Percentiles rank a stretch among this genome's conserved stretches.
Evolutionary conservation across 345 rosid species (phyloP).

Genomic region (Gossypium longicalyx): DNA sequence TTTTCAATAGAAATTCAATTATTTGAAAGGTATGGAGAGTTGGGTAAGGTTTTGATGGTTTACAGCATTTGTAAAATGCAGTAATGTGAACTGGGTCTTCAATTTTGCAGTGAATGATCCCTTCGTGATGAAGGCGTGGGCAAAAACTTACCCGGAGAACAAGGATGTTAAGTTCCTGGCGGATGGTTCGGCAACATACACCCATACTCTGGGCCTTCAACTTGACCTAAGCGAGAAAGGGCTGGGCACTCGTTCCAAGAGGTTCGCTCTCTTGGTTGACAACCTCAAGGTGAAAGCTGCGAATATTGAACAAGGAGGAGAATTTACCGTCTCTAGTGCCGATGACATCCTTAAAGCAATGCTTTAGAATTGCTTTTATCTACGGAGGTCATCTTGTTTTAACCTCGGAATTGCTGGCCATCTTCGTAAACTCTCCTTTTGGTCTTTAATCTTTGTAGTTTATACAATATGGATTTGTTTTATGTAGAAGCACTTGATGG

Average conservation of each 20-base stretch:
- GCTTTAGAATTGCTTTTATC: slow-evolving; percentile 33
- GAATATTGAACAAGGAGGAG: slow-evolving; percentile 83
- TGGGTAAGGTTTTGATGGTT: background rate
- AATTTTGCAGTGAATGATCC: slow-evolving; percentile 78
- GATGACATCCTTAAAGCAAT: slow-evolving; percentile 70
- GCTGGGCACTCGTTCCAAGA: slow-evolving; percentile 76
- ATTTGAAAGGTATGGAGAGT: background rate
- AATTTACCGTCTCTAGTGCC: slow-evolving; percentile 77
- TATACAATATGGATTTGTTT: background rate
- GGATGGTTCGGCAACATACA: slow-evolving; percentile 80
- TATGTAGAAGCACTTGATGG: background rate
- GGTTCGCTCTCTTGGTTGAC: slow-evolving; percentile 78
- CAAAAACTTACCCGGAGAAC: slow-evolving; percentile 89
- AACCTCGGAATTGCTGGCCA: background rate
- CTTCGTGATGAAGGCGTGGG: slow-evolving; percentile 97
- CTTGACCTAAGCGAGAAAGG: slow-evolving; percentile 84
- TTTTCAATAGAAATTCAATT: background rate
- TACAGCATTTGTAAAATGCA: no score
- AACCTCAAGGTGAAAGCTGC: slow-evolving; percentile 87
- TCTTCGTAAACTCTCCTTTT: background rate
- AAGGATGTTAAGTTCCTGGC: slow-evolving; percentile 85
- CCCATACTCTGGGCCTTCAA: slow-evolving; percentile 80
- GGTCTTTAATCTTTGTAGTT: background rate
- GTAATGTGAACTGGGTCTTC: background rate
- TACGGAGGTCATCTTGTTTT: background rate